Evolutionary conservation across 345 rosid genomes (phyloP).

Genomic region (Melastoma malabathricum): DNA sequence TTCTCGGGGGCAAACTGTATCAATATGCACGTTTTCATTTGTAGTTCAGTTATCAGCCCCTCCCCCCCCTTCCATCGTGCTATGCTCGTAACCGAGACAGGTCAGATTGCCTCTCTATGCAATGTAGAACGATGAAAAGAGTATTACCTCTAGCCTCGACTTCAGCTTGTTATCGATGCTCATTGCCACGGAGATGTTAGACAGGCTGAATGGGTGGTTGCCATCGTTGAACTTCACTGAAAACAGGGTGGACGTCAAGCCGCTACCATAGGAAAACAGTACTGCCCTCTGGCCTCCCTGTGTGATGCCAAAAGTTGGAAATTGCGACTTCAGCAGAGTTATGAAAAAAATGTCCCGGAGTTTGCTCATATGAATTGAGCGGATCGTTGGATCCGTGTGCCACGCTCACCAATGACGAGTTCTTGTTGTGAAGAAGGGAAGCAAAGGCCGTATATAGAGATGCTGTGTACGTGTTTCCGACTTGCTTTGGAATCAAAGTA

Average conservation of each 20-base stretch:
- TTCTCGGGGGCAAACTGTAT: conserved; percentile 70
- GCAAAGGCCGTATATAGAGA: conserved; percentile 90
- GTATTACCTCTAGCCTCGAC: conserved; percentile 68
- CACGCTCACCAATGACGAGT: conserved; percentile 46
- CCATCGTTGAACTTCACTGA: conserved; percentile 51
- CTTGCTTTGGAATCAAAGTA: conserved; percentile 84
- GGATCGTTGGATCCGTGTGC: not conserved
- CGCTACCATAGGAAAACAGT: conserved; percentile 94
- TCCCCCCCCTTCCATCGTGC: no score
- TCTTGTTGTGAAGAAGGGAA: conserved; percentile 75
- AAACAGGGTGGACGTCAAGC: conserved; percentile 81
- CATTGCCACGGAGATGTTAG: conserved; percentile 73
- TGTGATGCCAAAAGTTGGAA: no score
- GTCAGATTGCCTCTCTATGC: no score
- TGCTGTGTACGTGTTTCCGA: conserved; percentile 96
- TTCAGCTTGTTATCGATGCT: conserved; percentile 54
- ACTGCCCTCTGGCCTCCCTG: conserved; percentile 66
- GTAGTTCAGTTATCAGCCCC: not conserved
- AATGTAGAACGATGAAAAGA: not conserved
- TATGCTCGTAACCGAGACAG: no score
- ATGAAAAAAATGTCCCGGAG: no score
- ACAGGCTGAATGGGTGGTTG: conserved; percentile 63
- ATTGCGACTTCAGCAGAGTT: no score
- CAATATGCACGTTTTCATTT: not conserved
- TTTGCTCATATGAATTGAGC: no score